Base-by-base conservation (phyloP, 208 protist species). In the Trypanosoma vivax region DNA sequence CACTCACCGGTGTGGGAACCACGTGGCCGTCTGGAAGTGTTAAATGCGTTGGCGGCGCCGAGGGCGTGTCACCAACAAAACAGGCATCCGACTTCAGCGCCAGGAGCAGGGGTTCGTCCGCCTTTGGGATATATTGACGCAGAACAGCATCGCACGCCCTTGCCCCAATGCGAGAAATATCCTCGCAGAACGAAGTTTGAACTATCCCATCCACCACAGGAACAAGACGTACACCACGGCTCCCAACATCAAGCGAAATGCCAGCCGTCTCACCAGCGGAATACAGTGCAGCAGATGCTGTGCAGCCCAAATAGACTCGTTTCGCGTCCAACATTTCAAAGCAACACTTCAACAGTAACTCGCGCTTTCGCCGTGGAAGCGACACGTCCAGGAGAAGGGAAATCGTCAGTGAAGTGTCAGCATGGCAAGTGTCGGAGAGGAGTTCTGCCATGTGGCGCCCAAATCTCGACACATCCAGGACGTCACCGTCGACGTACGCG, bases 251-350 rank as follows among this genome's bases (percentile, higher is more conserved):
- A 0, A 89, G 65, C 33, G 55, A 49, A 9, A 90, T 57, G 2
- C 86, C 86, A 9, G 79, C 83, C 13, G 70, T 86, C 33, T 79
- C 68, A 5, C 79, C 86, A 0, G 60, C 70, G 14, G 77, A 73
- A 64, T 83, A 90, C 7, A 89, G 76, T 4, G 77, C 70, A 0
- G 77, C 53, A 23, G 69, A 65, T 7, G 79, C 65, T 2, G 69
- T 54, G 62, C 80, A 83, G 30, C 68, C 59, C 9, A 90, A 19
- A 31, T 60, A 73, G 11, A 83, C 75, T 11, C 55, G 33, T 42
- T 80, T 76, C 21, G 74, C 76, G 3, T 69, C 79, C 14, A 84
- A 45, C 5, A 67, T 43, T 56, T 93, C 86, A 43, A 93, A 88
- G 25, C 63, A 70, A 9, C 56, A 60, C 52, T 79, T 60, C 5